Percentiles rank a stretch among this genome's conserved stretches.
Conservation (phyloP, 2,329 filamentous ascomycete genomes). For the Fusarium neocosmosporiellum region DNA sequence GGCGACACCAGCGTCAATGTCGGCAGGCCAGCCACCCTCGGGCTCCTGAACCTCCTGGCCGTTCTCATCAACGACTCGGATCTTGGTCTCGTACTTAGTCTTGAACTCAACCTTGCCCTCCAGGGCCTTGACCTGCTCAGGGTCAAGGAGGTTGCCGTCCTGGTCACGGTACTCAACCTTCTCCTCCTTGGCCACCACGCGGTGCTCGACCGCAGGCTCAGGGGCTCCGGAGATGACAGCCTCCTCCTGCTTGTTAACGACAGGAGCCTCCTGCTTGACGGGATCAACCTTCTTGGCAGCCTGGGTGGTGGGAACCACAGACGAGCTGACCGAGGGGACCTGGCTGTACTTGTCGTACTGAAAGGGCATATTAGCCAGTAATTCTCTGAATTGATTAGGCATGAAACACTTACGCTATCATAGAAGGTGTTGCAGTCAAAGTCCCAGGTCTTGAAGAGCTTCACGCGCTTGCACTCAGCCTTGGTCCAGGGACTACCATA, state of each 20-base stretch:
- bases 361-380: conserved; percentile 28
- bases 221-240: conserved; percentile 61
- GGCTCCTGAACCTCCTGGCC: conserved; percentile 78
- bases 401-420: conserved; percentile 76
- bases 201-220: conserved; percentile 59
- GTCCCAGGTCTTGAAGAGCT: conserved; percentile 91
- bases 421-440: conserved; percentile 98
- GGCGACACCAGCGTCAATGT: conserved; percentile 57
- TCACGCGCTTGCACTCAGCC: conserved; percentile 84
- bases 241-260: conserved; percentile 42
- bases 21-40: conserved; percentile 53
- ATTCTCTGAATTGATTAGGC: neutral
- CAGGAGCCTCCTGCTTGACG: conserved; percentile 39
- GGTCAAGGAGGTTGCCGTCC: conserved; percentile 87
- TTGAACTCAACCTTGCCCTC: conserved; percentile 96
- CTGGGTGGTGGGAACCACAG: conserved; percentile 46
- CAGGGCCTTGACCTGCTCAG: conserved; percentile 84
- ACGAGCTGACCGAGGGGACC: conserved; percentile 36
- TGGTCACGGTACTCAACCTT: conserved; percentile 95
- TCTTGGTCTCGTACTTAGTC: conserved; percentile 95
- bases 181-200: conserved; percentile 73
- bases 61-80: conserved; percentile 80
- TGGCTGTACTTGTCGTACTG: conserved; percentile 63
- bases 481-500: conserved; percentile 97
- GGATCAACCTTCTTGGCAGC: conserved; percentile 39